Evolutionary conservation across 75 land plant genomes (phyloP).

Genomic region (Adiantum capillusveneris): DNA sequence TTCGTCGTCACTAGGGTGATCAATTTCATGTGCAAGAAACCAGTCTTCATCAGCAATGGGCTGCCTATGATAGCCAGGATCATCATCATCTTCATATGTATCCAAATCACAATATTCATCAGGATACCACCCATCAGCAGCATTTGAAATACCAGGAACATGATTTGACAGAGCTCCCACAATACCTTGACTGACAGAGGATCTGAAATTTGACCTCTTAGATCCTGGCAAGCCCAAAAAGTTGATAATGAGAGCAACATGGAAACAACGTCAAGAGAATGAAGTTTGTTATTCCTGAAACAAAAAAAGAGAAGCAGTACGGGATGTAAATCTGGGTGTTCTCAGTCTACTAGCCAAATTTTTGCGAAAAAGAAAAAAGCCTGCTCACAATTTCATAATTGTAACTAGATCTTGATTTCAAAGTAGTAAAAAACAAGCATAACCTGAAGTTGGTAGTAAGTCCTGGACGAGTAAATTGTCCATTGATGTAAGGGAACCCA

Average conservation of each 20-base stretch:
- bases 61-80: slow-evolving; percentile 40
- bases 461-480: background rate
- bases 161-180: slow-evolving; percentile 29
- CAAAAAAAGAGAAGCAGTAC: background rate
- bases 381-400: no score
- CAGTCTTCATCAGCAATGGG: slow-evolving; percentile 39
- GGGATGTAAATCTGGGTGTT: slow-evolving; percentile 5
- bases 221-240: slow-evolving; percentile 9
- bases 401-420: no score
- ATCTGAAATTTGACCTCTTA: slow-evolving; percentile 10
- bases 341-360: no score
- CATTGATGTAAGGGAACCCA: background rate
- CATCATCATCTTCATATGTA: slow-evolving; percentile 51
- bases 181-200: slow-evolving; percentile 38
- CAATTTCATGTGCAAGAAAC: slow-evolving; percentile 44
- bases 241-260: no score
- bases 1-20: slow-evolving; percentile 42
- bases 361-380: no score
- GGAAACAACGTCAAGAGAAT: background rate
- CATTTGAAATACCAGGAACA: slow-evolving; percentile 36
- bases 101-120: slow-evolving; percentile 49
- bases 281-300: background rate
- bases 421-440: background rate
- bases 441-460: slow-evolving; percentile 6
- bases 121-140: slow-evolving; percentile 30